These are phyloP conservation scores for Pseudonectria buxi DNA, from an alignment of 2,329 filamentous ascomycete genomes.

Conservation along the genomic window DNA sequence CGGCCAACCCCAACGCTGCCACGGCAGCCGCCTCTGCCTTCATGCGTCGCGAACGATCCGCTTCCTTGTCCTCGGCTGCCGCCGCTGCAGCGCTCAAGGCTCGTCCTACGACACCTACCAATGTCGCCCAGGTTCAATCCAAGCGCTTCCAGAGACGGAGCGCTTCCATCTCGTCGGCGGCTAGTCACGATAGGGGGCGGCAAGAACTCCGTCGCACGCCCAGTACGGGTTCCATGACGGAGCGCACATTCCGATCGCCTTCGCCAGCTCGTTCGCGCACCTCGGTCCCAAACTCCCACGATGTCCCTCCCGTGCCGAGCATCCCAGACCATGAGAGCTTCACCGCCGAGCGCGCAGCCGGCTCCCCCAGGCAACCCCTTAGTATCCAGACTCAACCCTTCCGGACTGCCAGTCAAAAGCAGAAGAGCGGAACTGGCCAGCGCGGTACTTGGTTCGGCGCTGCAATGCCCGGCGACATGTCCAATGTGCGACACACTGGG, in stretches of 20 bases:
- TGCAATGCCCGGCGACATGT: slow-evolving; percentile 35
- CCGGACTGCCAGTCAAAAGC: slow-evolving; percentile 47
- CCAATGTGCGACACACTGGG: slow-evolving; percentile 40
- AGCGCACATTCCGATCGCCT: slow-evolving; percentile 77
- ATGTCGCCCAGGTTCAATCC: slow-evolving; percentile 76
- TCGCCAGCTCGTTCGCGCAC: slow-evolving; percentile 46
- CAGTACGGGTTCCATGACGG: slow-evolving; percentile 78
- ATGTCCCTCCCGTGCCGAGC: slow-evolving; percentile 68
- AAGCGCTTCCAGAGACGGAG: slow-evolving; percentile 74
- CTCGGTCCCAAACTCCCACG: slow-evolving; percentile 31
- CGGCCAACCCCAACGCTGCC: slow-evolving; percentile 65
- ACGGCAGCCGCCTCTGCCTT: slow-evolving; percentile 79
- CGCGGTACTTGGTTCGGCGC: slow-evolving; percentile 44
- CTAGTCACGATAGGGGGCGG: slow-evolving; percentile 38
- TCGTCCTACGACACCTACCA: slow-evolving; percentile 69
- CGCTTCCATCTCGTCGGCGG: slow-evolving; percentile 63
- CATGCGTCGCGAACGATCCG: slow-evolving; percentile 58
- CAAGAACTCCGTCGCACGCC: slow-evolving; percentile 53
- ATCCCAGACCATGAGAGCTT: slow-evolving; percentile 49
- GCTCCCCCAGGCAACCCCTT: slow-evolving; percentile 32
- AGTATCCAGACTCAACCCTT: slow-evolving; percentile 44
- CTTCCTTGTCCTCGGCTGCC: slow-evolving; percentile 72
- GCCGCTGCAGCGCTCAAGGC: slow-evolving; percentile 79
- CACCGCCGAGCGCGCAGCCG: slow-evolving; percentile 19
- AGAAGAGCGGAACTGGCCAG: slow-evolving; percentile 28